These are phyloP conservation scores for Trichoderma semiorbis DNA, from an alignment of 2,329 filamentous ascomycete genomes.

Conservation along the genomic window DNA sequence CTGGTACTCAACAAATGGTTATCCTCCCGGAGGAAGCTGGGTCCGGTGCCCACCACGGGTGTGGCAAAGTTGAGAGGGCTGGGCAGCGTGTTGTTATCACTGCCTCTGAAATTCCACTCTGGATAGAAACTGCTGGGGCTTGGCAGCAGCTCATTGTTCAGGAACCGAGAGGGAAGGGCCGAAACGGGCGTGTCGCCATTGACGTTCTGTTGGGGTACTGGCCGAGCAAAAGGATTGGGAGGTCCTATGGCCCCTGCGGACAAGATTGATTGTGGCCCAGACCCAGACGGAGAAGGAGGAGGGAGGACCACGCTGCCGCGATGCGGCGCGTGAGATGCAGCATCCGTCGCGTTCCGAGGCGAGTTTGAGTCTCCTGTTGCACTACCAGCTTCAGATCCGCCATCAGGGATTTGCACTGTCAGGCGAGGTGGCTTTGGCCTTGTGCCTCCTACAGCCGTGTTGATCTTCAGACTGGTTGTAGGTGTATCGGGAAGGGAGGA, in stretches of 20 bases:
- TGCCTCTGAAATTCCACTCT: slow-evolving; percentile 75
- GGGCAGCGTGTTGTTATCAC: slow-evolving; percentile 80
- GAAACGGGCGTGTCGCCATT: slow-evolving; percentile 74
- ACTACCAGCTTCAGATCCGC: slow-evolving; percentile 72
- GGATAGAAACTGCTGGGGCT: slow-evolving; percentile 91
- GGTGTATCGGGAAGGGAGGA: slow-evolving; percentile 67
- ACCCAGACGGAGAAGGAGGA: slow-evolving; percentile 79
- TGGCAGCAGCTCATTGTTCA: slow-evolving; percentile 81
- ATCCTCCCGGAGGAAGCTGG: slow-evolving; percentile 61
- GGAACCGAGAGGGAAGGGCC: slow-evolving; percentile 85
- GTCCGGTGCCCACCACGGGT: slow-evolving; percentile 61
- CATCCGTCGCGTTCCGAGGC: slow-evolving; percentile 56
- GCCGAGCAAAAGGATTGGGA: slow-evolving; percentile 91
- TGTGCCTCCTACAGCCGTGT: slow-evolving; percentile 54
- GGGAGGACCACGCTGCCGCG: slow-evolving; percentile 73
- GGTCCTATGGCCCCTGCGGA: slow-evolving; percentile 90
- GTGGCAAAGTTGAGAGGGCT: slow-evolving; percentile 93
- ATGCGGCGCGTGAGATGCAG: slow-evolving; percentile 53
- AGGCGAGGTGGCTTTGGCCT: slow-evolving; percentile 75
- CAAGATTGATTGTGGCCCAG: slow-evolving; percentile 63
- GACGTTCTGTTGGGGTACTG: slow-evolving; percentile 66
- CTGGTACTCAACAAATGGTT: slow-evolving; percentile 23
- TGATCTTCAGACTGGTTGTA: slow-evolving; percentile 67
- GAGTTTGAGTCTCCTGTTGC: slow-evolving; percentile 70
- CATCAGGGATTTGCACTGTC: slow-evolving; percentile 92